Evolutionary conservation across 352 stramenopile genomes (phyloP).

Genomic region (Phytopythium helicoides): DNA sequence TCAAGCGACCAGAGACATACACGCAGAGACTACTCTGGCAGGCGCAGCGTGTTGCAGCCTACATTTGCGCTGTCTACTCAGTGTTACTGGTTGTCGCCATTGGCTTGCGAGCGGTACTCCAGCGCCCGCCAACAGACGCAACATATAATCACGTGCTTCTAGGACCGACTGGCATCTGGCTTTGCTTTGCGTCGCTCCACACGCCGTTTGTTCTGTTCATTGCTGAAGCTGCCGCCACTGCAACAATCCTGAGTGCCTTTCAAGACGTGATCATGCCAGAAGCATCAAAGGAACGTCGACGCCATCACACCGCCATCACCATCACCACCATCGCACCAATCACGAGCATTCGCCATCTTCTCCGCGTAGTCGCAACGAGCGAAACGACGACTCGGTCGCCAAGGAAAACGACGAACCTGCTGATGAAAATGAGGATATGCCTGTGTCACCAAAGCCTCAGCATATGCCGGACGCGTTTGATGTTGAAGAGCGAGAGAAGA

Average conservation of each 20-base stretch:
- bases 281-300: conserved; percentile 2
- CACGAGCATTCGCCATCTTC: conserved; percentile 1
- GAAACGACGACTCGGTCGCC: not conserved
- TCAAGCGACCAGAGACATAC: conserved; percentile 63
- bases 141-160: conserved; percentile 71
- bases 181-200: conserved; percentile 87
- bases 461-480: conserved; percentile 69
- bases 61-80: conserved; percentile 70
- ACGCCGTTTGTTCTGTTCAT: conserved; percentile 79
- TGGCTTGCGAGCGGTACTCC: conserved; percentile 54
- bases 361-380: not conserved
- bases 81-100: conserved; percentile 67
- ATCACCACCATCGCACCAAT: not conserved
- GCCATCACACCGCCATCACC: not conserved
- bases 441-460: conserved; percentile 26
- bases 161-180: conserved; percentile 70
- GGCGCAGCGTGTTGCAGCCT: conserved; percentile 47
- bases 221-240: conserved; percentile 63
- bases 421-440: not conserved
- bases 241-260: conserved; percentile 76
- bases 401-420: not conserved
- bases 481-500: conserved; percentile 78
- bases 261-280: conserved; percentile 54
- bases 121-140: conserved; percentile 65
- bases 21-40: conserved; percentile 74